A percentile compares a stretch with the other conserved stretches of the same genome.
Evolutionary conservation across 441 rosid genomes (phyloP).

Genomic region (Populus hybrid): DNA sequence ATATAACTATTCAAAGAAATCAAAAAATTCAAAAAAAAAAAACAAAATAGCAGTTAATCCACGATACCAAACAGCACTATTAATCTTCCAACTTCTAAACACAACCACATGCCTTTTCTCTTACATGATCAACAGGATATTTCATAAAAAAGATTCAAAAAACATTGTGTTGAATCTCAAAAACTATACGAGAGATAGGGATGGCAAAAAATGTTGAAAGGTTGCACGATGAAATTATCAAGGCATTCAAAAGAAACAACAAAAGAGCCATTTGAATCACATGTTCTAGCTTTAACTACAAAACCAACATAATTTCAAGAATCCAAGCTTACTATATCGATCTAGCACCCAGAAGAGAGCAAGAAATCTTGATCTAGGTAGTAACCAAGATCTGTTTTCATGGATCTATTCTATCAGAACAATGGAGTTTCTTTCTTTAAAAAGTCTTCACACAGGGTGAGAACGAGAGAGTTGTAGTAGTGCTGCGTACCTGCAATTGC

Average conservation of each 20-base stretch:
- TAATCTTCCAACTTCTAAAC: neutral
- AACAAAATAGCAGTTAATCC: no score
- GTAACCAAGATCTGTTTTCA: neutral
- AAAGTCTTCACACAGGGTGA: no score
- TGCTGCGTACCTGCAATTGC: conserved; percentile 62
- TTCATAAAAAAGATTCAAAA: neutral
- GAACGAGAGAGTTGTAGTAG: neutral
- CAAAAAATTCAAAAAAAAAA: no score
- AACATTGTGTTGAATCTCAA: neutral
- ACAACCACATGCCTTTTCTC: neutral
- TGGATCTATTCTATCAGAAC: neutral
- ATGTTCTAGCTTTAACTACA: neutral
- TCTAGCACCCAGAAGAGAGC: neutral
- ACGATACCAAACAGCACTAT: no score
- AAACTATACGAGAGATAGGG: neutral
- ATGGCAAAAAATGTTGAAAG: neutral
- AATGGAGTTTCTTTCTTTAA: neutral
- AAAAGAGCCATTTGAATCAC: neutral
- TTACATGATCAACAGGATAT: neutral
- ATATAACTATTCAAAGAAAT: no score
- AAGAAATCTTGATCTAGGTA: neutral
- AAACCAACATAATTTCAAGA: no score
- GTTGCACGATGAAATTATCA: neutral
- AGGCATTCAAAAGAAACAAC: no score
- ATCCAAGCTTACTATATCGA: neutral